phyloP scores from a whole-genome alignment of 192 early-diverging fungal genomes.

The Phycomyces nitens region DNA sequence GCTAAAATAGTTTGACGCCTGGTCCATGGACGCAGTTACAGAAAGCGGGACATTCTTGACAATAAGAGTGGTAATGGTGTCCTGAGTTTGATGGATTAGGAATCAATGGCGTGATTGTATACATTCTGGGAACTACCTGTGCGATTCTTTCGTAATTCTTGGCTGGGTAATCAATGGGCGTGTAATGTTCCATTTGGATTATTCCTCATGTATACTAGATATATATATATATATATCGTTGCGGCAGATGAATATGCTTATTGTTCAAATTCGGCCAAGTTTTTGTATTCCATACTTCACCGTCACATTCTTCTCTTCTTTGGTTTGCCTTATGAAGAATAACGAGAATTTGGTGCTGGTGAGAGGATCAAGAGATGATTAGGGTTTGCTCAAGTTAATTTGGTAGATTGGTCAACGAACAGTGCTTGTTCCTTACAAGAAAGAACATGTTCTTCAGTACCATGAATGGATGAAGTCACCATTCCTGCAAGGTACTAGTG shows the following conservation, averaged over 20 bases:
- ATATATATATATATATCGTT: not conserved
- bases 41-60: slow-evolving; percentile 20
- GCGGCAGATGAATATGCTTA: not conserved
- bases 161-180: not conserved
- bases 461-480: slow-evolving; percentile 96
- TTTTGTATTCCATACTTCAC: not conserved
- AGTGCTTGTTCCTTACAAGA: slow-evolving; percentile 82
- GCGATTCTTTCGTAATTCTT: not conserved
- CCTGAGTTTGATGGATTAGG: slow-evolving; percentile 1
- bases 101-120: not conserved
- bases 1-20: slow-evolving; percentile 6
- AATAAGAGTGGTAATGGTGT: slow-evolving; percentile 17
- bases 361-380: slow-evolving; percentile 2
- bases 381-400: not conserved
- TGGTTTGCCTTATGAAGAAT: slow-evolving; percentile 17
- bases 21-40: slow-evolving; percentile 3
- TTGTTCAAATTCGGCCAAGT: not conserved
- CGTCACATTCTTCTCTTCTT: slow-evolving; percentile 8
- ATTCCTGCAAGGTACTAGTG: slow-evolving; percentile 67
- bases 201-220: too few species aligned
- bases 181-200: not conserved
- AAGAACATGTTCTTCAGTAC: slow-evolving; percentile 82
- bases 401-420: slow-evolving; percentile 56
- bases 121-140: not conserved
- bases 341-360: slow-evolving; percentile 35